Evolutionary conservation across 1,284 basidiomycete genomes (phyloP).

Genomic region (Vanrija sp.): DNA sequence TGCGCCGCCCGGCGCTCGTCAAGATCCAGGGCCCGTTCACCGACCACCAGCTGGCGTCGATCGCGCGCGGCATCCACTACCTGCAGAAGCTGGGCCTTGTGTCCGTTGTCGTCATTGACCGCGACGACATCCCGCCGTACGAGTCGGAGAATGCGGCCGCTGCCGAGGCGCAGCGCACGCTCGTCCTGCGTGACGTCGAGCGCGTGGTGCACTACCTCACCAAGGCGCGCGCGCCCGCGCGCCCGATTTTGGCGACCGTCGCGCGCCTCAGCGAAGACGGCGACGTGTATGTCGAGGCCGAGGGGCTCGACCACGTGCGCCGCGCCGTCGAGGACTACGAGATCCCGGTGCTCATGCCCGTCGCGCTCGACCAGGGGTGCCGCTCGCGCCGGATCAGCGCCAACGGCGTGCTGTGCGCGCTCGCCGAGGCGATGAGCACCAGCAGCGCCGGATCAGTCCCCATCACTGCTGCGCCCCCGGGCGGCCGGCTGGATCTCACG

Average conservation of each 20-base stretch:
- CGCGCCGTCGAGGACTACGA: conserved; percentile 86
- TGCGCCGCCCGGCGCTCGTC: conserved; percentile 67
- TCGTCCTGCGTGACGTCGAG: conserved; percentile 75
- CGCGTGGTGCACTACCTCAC: conserved; percentile 80
- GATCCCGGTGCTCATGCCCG: conserved; percentile 93
- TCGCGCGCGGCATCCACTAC: conserved; percentile 88
- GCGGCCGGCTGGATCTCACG: conserved; percentile 60
- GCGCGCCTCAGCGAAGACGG: conserved; percentile 58
- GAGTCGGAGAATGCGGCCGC: conserved; percentile 52
- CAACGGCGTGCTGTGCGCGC: conserved; percentile 85
- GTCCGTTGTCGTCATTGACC: conserved; percentile 89
- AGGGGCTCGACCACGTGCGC: conserved; percentile 75
- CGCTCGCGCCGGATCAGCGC: conserved; percentile 79
- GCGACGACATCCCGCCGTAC: conserved; percentile 68
- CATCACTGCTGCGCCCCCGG: background rate
- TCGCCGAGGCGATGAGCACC: conserved; percentile 76
- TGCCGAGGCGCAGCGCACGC: conserved; percentile 55
- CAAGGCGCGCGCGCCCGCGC: conserved; percentile 74
- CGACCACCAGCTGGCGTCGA: conserved; percentile 89
- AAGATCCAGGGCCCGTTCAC: conserved; percentile 97
- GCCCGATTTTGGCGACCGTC: conserved; percentile 82
- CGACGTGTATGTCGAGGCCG: conserved; percentile 53
- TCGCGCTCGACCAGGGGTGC: conserved; percentile 86
- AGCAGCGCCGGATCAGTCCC: background rate
- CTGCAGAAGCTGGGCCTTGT: conserved; percentile 93